phyloP scores from a whole-genome alignment of 2,329 filamentous ascomycete species.

The Pseudogymnoascus sp. region DNA sequence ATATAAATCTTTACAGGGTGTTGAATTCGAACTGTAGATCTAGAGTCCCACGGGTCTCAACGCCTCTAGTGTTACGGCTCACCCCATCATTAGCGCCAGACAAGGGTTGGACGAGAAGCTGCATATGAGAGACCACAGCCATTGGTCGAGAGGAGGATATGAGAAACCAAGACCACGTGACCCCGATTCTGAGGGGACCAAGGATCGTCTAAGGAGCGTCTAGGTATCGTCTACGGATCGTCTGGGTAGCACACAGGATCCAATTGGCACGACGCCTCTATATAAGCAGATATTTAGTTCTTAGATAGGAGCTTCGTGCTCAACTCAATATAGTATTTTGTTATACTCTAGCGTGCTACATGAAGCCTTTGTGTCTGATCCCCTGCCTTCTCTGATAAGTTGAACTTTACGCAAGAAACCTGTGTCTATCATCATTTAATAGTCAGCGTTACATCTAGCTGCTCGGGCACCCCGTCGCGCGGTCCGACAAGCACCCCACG shows the following conservation, averaged over 20 bases:
- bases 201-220: background rate
- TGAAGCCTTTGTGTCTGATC: too few relatives aligned
- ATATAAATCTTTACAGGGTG: too few relatives aligned
- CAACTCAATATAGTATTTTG: background rate
- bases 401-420: too few relatives aligned
- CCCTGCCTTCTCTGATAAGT: too few relatives aligned
- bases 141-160: background rate
- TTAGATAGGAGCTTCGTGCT: background rate
- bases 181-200: background rate
- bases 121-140: background rate
- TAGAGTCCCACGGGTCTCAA: too few relatives aligned
- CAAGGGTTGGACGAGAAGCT: background rate
- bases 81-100: background rate
- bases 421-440: too few relatives aligned
- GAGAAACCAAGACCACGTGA: background rate
- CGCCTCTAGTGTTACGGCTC: background rate
- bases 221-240: background rate
- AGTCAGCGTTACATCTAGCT: too few relatives aligned
- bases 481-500: too few relatives aligned
- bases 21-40: too few relatives aligned
- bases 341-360: too few relatives aligned
- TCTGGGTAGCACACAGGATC: background rate
- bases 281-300: background rate
- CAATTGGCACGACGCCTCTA: background rate
- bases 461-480: too few relatives aligned